Evolutionary conservation across 495 filamentous ascomycete species (phyloP).

Genomic region (Penicillium ochrochloron): DNA sequence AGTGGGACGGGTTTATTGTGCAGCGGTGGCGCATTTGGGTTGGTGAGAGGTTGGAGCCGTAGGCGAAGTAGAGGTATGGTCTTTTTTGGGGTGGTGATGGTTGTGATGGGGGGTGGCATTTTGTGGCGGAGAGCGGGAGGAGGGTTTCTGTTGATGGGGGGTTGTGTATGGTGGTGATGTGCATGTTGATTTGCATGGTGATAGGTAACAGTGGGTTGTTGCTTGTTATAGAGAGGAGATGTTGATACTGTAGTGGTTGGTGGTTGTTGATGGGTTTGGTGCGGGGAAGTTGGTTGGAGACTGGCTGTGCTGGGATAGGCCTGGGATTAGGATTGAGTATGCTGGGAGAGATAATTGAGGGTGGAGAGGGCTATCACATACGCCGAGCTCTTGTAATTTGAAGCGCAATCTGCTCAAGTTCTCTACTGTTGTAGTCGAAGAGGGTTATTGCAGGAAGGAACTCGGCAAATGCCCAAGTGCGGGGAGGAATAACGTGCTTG

Average conservation of each 20-base stretch:
- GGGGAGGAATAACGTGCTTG: neutral
- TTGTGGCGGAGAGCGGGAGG: slow-evolving; percentile 9
- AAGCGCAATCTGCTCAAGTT: neutral
- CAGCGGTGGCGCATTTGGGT: slow-evolving; percentile 70
- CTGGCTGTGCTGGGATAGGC: neutral
- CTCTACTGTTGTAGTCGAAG: neutral
- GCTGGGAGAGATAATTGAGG: neutral
- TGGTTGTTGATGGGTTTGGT: neutral
- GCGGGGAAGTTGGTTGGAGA: slow-evolving; percentile 3
- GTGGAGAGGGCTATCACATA: neutral
- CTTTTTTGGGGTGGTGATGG: slow-evolving; percentile 10
- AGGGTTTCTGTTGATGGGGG: slow-evolving; percentile 14
- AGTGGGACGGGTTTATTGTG: slow-evolving; percentile 52
- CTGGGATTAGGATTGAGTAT: neutral
- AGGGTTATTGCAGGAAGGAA: neutral
- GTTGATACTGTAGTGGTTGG: neutral
- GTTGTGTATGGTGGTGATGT: slow-evolving; percentile 9
- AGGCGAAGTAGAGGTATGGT: slow-evolving; percentile 67
- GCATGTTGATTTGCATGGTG: slow-evolving; percentile 13
- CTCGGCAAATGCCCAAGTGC: neutral
- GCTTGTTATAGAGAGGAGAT: neutral
- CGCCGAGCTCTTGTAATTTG: neutral
- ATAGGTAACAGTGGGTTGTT: neutral
- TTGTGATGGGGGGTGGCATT: slow-evolving; percentile 8
- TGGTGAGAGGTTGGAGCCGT: slow-evolving; percentile 72